Conservation (phyloP, 2,329 filamentous ascomycete species). For the Fusarium illudens region DNA sequence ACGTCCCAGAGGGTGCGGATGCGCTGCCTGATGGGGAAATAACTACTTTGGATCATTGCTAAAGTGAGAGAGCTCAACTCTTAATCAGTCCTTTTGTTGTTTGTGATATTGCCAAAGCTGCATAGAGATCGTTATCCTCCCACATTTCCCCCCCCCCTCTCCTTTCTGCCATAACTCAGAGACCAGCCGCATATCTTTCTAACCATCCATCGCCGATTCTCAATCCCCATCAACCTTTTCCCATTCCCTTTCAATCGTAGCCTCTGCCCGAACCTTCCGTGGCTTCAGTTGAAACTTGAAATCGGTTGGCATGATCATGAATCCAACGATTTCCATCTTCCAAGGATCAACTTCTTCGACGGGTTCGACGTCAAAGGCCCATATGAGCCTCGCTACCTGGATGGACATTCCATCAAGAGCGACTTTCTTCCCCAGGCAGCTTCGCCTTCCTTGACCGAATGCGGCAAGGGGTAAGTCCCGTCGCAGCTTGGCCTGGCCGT, state of each 20-base stretch:
- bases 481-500: background rate
- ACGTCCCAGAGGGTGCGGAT: no score
- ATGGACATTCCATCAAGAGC: conserved; percentile 50
- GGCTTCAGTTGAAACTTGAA: conserved; percentile 8
- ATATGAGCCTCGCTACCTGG: conserved; percentile 51
- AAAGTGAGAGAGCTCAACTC: background rate
- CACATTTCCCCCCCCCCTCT: background rate
- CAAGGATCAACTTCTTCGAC: conserved; percentile 23
- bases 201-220: background rate
- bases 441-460: conserved; percentile 6
- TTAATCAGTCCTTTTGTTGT: background rate
- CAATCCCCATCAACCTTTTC: background rate
- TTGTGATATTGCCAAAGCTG: background rate
- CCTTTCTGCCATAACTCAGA: background rate
- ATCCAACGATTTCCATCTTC: conserved; percentile 9
- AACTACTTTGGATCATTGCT: background rate
- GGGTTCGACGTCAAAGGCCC: conserved; percentile 55
- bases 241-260: background rate
- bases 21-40: no score
- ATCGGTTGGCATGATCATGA: conserved; percentile 9
- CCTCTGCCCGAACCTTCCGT: background rate
- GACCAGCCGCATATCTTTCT: background rate
- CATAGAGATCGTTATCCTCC: background rate
- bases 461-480: background rate
- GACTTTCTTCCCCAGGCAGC: conserved; percentile 51